phyloP scores from a whole-genome alignment of 768 basidiomycete species.

The Crassisporium funariophilum region DNA sequence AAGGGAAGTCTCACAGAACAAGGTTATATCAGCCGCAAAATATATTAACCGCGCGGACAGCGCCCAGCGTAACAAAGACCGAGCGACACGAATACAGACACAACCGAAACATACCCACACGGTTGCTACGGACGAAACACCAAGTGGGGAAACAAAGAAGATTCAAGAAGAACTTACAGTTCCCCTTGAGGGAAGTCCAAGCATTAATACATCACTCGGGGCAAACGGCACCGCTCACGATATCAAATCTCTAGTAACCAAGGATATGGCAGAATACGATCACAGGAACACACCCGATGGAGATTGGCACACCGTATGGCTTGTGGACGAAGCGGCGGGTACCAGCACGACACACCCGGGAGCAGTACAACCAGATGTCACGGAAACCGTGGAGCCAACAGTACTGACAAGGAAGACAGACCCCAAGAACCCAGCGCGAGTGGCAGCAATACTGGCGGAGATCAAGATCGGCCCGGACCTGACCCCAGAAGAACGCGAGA shows the following conservation, averaged over 20 bases:
- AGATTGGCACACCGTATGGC: slow-evolving; percentile 4
- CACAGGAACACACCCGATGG: slow-evolving; percentile 1
- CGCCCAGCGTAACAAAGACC: too few relatives aligned
- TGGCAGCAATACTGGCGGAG: slow-evolving; percentile 1
- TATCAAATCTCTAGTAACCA: neutral
- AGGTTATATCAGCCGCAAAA: too few relatives aligned
- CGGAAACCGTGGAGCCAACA: neutral
- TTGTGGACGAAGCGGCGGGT: slow-evolving; percentile 8
- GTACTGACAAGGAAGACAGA: neutral
- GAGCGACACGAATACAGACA: too few relatives aligned
- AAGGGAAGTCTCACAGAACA: too few relatives aligned
- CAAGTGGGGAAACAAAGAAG: too few relatives aligned
- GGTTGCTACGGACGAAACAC: too few relatives aligned
- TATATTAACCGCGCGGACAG: too few relatives aligned
- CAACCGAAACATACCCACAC: too few relatives aligned
- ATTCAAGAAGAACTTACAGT: too few relatives aligned
- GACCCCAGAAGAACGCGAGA: slow-evolving; percentile 16
- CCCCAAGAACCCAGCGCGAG: neutral
- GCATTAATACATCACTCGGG: neutral
- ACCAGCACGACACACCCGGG: neutral
- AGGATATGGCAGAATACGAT: neutral
- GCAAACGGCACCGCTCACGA: neutral
- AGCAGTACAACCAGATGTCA: neutral
- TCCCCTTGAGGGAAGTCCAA: neutral
- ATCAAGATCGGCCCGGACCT: slow-evolving; percentile 34